Base-by-base conservation (phyloP, 2,329 filamentous ascomycete genomes). In the Xylaria sp. region DNA sequence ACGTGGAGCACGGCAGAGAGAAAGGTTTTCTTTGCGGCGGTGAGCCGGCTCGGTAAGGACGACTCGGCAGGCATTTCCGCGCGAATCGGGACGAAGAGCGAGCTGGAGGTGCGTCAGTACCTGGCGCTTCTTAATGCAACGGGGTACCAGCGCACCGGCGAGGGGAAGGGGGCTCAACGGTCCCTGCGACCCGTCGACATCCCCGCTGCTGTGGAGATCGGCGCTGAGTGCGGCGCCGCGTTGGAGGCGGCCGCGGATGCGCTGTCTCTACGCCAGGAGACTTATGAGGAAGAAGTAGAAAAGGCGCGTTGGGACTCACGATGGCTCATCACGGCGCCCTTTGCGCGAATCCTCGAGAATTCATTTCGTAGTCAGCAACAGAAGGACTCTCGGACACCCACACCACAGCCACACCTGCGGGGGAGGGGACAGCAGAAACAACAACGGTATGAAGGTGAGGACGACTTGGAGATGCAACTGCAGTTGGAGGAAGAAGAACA, bases 1-100 rank as follows among this genome's bases (percentile, higher is more conserved):
- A 67, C 76, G 10, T 98, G 94, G 94, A 87, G 85, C 0, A 63
- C 83, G 0, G 68, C 78, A 1, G 93, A 97, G 71, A 96, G 96
- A 72, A 78, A 83, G 1, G 68, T 79, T 0, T 85, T 97, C 60
- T 96, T 92, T 73, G 79, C 84, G 13, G 83, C 85, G 0, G 74
- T 96, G 3, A 80, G 83, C 1, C 84, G 85, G 0, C 80, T 90
- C 2, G 92, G 92, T 0, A 83, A 79, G 53, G 83, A 87, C 67
- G 80, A 92, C 63, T 69, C 90, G 0, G 76, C 76, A 1, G 84
- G 82, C 1, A 89, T 97, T 57, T 82, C 91, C 1, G 70, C 76
- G 8, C 80, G 83, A 0, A 79, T 97, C 41, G 59, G 80, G 0
- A 89, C 86, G 33, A 98, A 98, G 76, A 89, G 87, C 60, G 83